Base-by-base conservation (phyloP, 148 eudicot species). In the Silene conica region DNA sequence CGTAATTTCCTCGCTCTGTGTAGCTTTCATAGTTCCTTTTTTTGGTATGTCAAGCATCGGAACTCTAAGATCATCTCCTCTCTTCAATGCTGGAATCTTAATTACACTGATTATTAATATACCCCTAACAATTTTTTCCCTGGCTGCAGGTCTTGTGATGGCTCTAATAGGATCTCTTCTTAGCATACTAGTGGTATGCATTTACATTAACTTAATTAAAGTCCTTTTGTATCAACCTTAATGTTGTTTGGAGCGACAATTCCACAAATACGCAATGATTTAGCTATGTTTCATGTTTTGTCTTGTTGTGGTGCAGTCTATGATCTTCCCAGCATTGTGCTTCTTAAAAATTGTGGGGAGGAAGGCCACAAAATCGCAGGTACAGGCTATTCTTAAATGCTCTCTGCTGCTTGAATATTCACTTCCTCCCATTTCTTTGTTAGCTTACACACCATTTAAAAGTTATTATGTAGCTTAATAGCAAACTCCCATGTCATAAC, bases 291-390 rank as follows among this genome's bases (percentile, higher is more conserved):
- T 3, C 10, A 15, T 65, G 69, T 34, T 31, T 65, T 65, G n/a
- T 34, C 58, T 14, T 75, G 21, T 66, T 21, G 63, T 70, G 70
- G 13, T 81, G 69, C 86, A 89, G 97, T 83, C 90, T 6, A 71
- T 92, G 67, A 86, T 92, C 78, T 69, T 92, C 80, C 97, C 97
- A 76, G 77, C 95, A 61, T 66, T 92, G 61, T 89, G 90, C 81
- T 92, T 81, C 77, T 71, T 89, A 59, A 89, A 71, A 73, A 88
- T 92, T 41, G 64, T 85, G 70, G 84, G 82, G 70, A 87, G 75
- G 79, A 88, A 86, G 67, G 92, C 94, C 2, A 87, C 97, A 55
- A 84, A 41, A 25, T 75, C 76, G 15, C 97, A 92, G 95, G 95
- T 89, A 80, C 22, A 71, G 28, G 1, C 28, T 11, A n/a, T 52